phyloP scores from a whole-genome alignment of 257 asterid species.

The Rehmannia glutinosa region DNA sequence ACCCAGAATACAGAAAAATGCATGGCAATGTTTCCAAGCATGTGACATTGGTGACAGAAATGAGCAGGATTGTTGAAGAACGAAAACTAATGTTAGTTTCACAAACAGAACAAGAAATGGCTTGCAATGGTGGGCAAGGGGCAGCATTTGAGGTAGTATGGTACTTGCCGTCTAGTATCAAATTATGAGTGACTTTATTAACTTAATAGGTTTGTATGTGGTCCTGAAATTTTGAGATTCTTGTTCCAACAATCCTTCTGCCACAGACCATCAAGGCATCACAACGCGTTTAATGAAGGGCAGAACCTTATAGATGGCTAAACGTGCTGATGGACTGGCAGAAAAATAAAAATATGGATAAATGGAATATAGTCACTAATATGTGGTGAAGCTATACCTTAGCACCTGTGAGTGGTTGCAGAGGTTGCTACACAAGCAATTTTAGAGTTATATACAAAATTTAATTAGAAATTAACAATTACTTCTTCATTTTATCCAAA shows the following conservation, averaged over 20 bases:
- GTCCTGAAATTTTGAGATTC: conserved; percentile 10
- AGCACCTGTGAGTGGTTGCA: not conserved
- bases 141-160: conserved; percentile 90
- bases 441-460: not conserved
- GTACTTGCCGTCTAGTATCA: conserved; percentile 16
- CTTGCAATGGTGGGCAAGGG: conserved; percentile 99
- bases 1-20: conserved; percentile 92
- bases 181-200: not conserved
- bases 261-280: no score
- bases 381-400: not conserved
- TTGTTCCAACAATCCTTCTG: conserved; percentile 1
- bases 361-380: not conserved
- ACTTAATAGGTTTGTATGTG: not conserved
- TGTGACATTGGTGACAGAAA: conserved; percentile 92
- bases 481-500: not conserved
- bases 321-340: conserved; percentile 1
- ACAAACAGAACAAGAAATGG: conserved; percentile 95
- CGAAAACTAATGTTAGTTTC: conserved; percentile 92
- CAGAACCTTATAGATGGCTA: not conserved
- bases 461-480: not conserved
- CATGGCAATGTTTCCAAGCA: conserved; percentile 99
- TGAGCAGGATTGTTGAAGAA: conserved; percentile 97
- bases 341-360: conserved; percentile 6
- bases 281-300: no score
- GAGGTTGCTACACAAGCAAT: not conserved